These are phyloP conservation scores for Ocimum tenuiflorum DNA, from an alignment of 257 asterid genomes.

Conservation along the genomic window DNA sequence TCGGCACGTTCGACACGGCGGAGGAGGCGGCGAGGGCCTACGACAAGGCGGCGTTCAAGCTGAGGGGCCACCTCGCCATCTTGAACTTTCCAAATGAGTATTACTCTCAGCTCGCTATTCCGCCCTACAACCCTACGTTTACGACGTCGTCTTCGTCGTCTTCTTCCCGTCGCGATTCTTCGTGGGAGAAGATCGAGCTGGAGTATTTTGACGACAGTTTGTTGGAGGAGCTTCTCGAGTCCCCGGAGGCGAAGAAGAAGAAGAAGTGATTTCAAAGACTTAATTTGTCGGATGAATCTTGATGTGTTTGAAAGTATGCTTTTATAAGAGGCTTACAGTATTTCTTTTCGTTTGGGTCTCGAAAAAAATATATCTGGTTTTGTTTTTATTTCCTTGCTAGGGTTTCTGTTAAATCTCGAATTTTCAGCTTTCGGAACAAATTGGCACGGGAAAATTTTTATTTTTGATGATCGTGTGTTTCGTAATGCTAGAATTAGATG, in stretches of 20 bases:
- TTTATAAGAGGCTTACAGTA: no score
- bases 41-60: conserved; percentile 38
- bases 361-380: no score
- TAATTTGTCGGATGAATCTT: no score
- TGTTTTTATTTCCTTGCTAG: no score
- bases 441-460: no score
- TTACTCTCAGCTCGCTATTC: conserved; percentile 40
- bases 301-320: no score
- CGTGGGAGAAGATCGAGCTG: conserved; percentile 41
- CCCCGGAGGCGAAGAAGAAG: conserved; percentile 27
- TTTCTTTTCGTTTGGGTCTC: background rate
- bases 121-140: conserved; percentile 35
- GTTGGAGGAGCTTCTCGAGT: conserved; percentile 52
- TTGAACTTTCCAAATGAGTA: conserved; percentile 54
- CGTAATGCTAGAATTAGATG: no score
- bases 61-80: conserved; percentile 55
- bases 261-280: background rate
- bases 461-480: no score
- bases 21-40: conserved; percentile 65
- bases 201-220: conserved; percentile 43
- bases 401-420: background rate
- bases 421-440: background rate
- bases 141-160: conserved; percentile 15
- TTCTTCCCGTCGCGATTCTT: background rate
- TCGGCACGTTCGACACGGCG: conserved; percentile 61